Base-by-base conservation (phyloP, 345 rosid species). In the Rhodomyrtus tomentosa region DNA sequence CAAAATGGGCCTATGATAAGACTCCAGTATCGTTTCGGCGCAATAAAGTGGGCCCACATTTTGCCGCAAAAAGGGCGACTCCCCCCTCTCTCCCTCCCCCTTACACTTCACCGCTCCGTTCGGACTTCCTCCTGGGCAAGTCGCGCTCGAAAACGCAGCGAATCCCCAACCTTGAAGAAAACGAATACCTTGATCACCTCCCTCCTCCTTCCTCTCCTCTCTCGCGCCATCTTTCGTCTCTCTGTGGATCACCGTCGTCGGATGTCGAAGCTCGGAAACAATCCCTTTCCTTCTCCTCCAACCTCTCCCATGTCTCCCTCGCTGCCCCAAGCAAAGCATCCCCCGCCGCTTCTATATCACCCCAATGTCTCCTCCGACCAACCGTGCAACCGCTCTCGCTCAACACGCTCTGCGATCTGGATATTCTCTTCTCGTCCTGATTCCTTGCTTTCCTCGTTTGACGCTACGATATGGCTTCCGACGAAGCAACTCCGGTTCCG, bases 201-300 rank as follows among this genome's bases (percentile, higher is more conserved):
- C 20, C 79, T 8, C 36, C 38, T 18, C 11, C 29, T 0, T 8
- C 51, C 38, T 83, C 55, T n/a, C 76, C 51, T 68, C 76, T 2
- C 45, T 2, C 79, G 45, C 45, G 45, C 79, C 79, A 68, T 68
- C 45, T 68, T 68, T 32, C 79, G 45, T 68, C 59, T 38, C 72
- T 13, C 82, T 55, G 40, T 5, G 62, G 62, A 16, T 83, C 84
- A 27, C 27, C 86, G 21, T 51, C 82, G 40, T 48, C 81, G n/a
- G 81, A 76, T 84, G 52, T 55, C 27, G 80, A 49, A 72, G 89
- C 56, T 80, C 83, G 27, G 68, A 90, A 91, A 90, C 93, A 88
- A 93, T 94, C 92, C 99, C 90, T 93, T 94, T 82, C 94, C 95
- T 85, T 91, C 82, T 83, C 79, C 88, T 82, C 82, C 86, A 88